phyloP scores from a whole-genome alignment of 2,329 filamentous ascomycete species.

The Colletotrichum sojae region DNA sequence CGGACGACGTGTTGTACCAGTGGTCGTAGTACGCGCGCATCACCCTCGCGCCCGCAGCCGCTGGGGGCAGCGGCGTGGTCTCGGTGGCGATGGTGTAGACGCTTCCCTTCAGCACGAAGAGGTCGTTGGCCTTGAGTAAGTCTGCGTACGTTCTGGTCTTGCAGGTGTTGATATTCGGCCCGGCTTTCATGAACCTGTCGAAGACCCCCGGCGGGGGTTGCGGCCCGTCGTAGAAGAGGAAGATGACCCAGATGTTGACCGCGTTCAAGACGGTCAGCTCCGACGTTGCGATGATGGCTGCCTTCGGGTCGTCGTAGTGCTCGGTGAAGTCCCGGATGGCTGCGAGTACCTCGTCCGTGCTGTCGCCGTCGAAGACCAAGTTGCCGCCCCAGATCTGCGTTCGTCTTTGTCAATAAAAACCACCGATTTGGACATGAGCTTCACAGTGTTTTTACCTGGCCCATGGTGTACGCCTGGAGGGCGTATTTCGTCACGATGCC shows the following conservation, averaged over 20 bases:
- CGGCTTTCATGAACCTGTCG: conserved; percentile 66
- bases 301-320: conserved; percentile 70
- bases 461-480: conserved; percentile 58
- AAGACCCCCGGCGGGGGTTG: conserved; percentile 67
- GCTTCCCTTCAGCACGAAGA: conserved; percentile 50
- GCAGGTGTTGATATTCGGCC: conserved; percentile 58
- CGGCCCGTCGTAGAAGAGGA: conserved; percentile 74
- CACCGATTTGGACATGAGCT: not conserved
- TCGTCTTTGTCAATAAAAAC: not conserved
- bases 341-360: conserved; percentile 56
- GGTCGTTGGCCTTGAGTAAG: conserved; percentile 58
- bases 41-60: conserved; percentile 46
- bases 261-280: conserved; percentile 59
- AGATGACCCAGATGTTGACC: conserved; percentile 71
- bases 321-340: conserved; percentile 69
- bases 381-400: conserved; percentile 60
- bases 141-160: conserved; percentile 63
- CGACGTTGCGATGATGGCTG: conserved; percentile 71
- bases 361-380: conserved; percentile 53
- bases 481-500: conserved; percentile 64
- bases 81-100: conserved; percentile 57
- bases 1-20: conserved; percentile 51
- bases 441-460: conserved; percentile 25
- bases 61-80: conserved; percentile 51
- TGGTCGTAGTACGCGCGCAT: conserved; percentile 49